phyloP scores from a whole-genome alignment of 2,329 filamentous ascomycete genomes.

The Lecanicillium sp. region DNA sequence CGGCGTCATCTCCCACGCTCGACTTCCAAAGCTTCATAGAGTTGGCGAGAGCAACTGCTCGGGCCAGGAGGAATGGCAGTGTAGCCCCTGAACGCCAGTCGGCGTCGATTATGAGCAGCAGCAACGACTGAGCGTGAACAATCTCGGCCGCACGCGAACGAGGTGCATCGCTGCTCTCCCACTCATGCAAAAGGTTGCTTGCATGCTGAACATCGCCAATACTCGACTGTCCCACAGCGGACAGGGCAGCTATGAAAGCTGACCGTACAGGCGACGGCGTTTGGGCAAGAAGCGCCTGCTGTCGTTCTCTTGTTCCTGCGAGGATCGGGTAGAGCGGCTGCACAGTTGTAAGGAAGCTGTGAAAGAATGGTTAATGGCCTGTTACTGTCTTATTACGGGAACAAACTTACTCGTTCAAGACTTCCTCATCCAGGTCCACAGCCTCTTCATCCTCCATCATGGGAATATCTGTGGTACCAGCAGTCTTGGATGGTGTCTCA shows the following conservation, averaged over 20 bases:
- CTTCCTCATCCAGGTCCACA: constrained; percentile 32
- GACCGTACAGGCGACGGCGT: constrained; percentile 50
- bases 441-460: constrained; percentile 24
- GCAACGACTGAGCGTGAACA: constrained; percentile 57
- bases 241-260: constrained; percentile 57
- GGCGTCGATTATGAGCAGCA: constrained; percentile 58
- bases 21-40: constrained; percentile 49
- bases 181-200: constrained; percentile 40
- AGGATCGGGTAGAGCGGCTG: constrained; percentile 62
- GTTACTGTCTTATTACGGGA: constrained; percentile 13
- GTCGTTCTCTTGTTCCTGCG: constrained; percentile 44
- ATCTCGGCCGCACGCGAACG: constrained; percentile 35
- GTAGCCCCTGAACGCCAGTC: constrained; percentile 44
- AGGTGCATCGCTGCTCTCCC: constrained; percentile 35
- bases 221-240: constrained; percentile 38
- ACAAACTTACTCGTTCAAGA: constrained; percentile 31
- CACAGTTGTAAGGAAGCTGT: constrained; percentile 49
- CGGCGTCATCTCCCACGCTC: constrained; percentile 33
- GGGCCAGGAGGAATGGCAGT: constrained; percentile 45
- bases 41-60: constrained; percentile 58
- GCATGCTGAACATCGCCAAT: constrained; percentile 35
- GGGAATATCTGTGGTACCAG: constrained; percentile 24
- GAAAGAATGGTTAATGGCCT: too few relatives aligned
- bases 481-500: constrained; percentile 26
- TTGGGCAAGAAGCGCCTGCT: constrained; percentile 47